A percentile compares a stretch with the other conserved stretches of the same genome.
Conservation (phyloP, 192 early-diverging fungal species). For the Radiomyces spectabilis region DNA sequence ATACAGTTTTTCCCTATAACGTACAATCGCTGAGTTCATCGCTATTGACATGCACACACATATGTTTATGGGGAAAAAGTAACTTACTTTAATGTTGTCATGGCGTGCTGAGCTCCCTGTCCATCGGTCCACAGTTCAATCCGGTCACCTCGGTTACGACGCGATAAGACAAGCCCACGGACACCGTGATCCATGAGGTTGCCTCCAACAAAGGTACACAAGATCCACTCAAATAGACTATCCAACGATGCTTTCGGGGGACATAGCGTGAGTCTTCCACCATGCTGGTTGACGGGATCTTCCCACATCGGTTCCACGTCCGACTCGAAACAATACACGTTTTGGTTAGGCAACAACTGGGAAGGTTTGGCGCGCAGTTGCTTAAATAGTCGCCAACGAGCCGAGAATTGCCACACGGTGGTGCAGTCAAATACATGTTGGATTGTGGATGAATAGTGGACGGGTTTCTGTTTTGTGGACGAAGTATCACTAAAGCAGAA, state of each 20-base stretch:
- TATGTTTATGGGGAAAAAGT: too few relatives aligned
- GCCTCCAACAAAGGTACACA: conserved; percentile 40
- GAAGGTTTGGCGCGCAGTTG: conserved; percentile 24
- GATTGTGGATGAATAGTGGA: conserved; percentile 33
- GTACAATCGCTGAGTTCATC: too few relatives aligned
- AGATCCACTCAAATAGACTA: conserved; percentile 34
- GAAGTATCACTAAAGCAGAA: conserved; percentile 43
- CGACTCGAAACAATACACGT: conserved; percentile 58
- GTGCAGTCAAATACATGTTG: conserved; percentile 36
- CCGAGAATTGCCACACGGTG: conserved; percentile 38
- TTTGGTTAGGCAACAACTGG: conserved; percentile 54
- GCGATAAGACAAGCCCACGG: conserved; percentile 15
- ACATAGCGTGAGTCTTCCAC: conserved; percentile 45
- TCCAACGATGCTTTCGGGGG: conserved; percentile 23
- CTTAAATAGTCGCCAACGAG: conserved; percentile 36
- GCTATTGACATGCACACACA: too few relatives aligned
- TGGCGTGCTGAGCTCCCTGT: conserved; percentile 19
- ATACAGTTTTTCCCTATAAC: background rate
- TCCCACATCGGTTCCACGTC: conserved; percentile 78
- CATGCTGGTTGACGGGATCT: conserved; percentile 64
- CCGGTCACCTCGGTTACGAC: conserved; percentile 36
- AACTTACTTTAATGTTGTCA: conserved; percentile 22
- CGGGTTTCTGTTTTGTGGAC: conserved; percentile 24
- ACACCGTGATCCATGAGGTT: conserved; percentile 20
- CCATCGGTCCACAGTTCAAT: conserved; percentile 43